These are phyloP conservation scores for Verticillium dahliae DNA, from an alignment of 2,329 filamentous ascomycete species.

Conservation along the genomic window DNA sequence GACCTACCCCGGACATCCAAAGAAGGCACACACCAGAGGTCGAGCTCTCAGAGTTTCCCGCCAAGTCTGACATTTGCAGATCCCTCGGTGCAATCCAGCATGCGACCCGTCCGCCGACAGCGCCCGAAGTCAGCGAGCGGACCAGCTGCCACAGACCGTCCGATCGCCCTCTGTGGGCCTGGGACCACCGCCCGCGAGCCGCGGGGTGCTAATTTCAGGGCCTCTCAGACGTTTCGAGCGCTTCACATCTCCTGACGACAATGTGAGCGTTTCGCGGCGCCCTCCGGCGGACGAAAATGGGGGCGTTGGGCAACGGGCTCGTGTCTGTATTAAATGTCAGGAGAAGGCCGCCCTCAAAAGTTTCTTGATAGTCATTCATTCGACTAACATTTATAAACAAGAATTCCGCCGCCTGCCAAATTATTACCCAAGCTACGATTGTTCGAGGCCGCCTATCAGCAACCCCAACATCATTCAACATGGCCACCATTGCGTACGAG, in stretches of 20 bases:
- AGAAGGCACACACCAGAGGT: not conserved
- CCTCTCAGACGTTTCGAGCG: not conserved
- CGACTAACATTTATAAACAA: not conserved
- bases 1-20: not conserved
- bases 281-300: not conserved
- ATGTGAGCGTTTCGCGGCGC: not conserved
- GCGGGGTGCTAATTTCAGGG: not conserved
- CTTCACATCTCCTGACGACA: not conserved
- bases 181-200: not conserved
- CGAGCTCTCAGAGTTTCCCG: not conserved
- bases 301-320: not conserved
- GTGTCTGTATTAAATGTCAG: not conserved
- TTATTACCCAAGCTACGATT: not conserved
- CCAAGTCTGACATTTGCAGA: not conserved
- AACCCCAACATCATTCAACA: not conserved
- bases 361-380: not conserved
- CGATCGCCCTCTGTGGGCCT: not conserved
- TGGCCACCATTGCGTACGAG: not conserved
- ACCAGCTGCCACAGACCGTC: not conserved
- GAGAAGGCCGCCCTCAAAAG: not conserved
- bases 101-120: not conserved
- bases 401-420: not conserved
- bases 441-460: too few species aligned
- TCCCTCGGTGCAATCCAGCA: not conserved
- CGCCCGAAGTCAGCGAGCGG: not conserved